Percentiles rank a stretch among this genome's conserved stretches.
Evolutionary conservation across 176 grass and related monocot species (phyloP).

Genomic region (Ampelocalamus luodianensis): DNA sequence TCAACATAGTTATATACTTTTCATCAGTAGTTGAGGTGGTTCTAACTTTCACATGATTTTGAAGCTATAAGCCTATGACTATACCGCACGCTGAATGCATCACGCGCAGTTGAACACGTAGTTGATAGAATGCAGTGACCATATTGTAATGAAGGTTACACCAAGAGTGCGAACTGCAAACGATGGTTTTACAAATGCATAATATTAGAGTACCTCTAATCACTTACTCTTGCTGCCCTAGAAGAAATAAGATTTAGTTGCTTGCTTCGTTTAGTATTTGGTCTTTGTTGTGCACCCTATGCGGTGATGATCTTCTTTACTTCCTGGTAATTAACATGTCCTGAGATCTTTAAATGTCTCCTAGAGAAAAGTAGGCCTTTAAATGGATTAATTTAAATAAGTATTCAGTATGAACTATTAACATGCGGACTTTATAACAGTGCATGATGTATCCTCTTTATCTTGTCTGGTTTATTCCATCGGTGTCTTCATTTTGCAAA

Average conservation of each 20-base stretch:
- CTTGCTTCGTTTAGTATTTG: constrained; percentile 8
- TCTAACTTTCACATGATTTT: neutral
- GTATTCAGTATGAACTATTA: neutral
- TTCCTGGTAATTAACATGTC: neutral
- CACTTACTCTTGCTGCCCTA: neutral
- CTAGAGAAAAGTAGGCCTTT: neutral
- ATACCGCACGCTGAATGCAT: constrained; percentile 15
- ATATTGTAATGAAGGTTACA: constrained; percentile 9
- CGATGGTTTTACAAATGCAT: neutral
- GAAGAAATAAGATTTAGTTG: neutral
- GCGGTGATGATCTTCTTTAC: neutral
- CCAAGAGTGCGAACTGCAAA: constrained; percentile 27
- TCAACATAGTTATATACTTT: constrained; percentile 10
- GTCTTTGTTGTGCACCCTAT: neutral
- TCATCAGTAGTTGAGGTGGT: neutral
- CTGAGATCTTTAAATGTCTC: neutral
- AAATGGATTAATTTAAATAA: neutral
- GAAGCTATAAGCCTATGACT: neutral
- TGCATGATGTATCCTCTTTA: neutral
- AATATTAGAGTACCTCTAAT: neutral
- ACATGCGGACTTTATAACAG: neutral
- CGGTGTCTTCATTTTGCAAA: constrained; percentile 7
- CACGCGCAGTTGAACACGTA: neutral
- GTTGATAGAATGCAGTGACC: neutral
- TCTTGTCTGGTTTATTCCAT: neutral